These are phyloP conservation scores for Apiospora marii DNA, from an alignment of 2,329 filamentous ascomycete species.

Conservation along the genomic window DNA sequence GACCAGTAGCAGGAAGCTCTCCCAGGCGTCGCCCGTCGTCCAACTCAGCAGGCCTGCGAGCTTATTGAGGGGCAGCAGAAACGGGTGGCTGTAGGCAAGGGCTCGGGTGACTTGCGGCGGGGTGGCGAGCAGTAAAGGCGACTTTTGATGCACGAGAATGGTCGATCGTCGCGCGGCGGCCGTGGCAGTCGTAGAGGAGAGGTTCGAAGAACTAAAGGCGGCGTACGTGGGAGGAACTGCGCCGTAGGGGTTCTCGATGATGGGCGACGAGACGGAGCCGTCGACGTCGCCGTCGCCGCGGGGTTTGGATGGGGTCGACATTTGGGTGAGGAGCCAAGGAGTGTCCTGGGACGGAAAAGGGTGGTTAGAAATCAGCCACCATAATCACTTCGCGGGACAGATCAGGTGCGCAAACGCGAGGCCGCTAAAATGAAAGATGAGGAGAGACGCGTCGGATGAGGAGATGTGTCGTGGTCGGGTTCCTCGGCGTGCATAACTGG, in stretches of 20 bases:
- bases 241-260: conserved; percentile 40
- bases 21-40: conserved; percentile 94
- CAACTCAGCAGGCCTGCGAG: conserved; percentile 87
- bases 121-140: conserved; percentile 88
- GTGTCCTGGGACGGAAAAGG: conserved; percentile 45
- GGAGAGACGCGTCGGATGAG: background rate
- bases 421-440: background rate
- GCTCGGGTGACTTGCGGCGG: conserved; percentile 94
- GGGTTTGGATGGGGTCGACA: conserved; percentile 54
- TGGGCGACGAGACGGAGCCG: conserved; percentile 40
- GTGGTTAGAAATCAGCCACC: conserved; percentile 10
- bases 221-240: conserved; percentile 76
- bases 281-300: conserved; percentile 43
- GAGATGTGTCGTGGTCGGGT: conserved; percentile 16
- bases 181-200: conserved; percentile 68
- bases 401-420: background rate
- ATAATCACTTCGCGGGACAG: background rate
- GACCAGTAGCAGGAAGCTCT: conserved; percentile 89
- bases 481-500: conserved; percentile 10
- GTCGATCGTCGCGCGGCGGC: conserved; percentile 83
- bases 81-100: conserved; percentile 94
- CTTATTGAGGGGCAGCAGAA: conserved; percentile 87
- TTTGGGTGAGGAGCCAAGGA: conserved; percentile 63
- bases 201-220: conserved; percentile 85
- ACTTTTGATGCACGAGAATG: conserved; percentile 96